Evolutionary conservation across 225 moss, liverwort and hornwort genomes (phyloP), one percentile per base, ranked within the genome.

Genomic region (Polytrichum formosum): DNA sequence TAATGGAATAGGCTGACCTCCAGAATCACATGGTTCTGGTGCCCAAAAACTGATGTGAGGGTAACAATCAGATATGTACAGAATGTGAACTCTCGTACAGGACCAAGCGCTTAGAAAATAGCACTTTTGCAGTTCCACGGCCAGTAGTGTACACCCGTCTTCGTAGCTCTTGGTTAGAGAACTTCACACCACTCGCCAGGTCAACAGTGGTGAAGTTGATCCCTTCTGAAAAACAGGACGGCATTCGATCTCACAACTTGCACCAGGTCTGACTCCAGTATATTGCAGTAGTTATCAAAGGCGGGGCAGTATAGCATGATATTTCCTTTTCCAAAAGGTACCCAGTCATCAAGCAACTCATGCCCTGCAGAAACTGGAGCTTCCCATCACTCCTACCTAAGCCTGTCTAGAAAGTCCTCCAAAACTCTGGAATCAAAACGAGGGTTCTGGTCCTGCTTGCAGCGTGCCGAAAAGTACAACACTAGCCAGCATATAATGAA

Each of bases 401-500:
- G 26, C 72, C 69, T 83, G 72, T 87, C 74, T 26, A 87, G 66
- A 76, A 83, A 83, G 67, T 74, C 83, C 63, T 87, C 87, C 72
- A 87, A 76, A 26, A 76, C 68, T 69, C 83, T 69, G 18, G 75
- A 67, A 74, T 63, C 69, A 61, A 87, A 83, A 35, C 74, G 83
- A 68, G 87, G 83, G 27, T 87, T 73, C 28, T 65, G 78, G 30
- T 83, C 87, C 68, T 76, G 87, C 76, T 78, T 87, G 76, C 74
- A 87, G 5, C 87, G 87, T 61, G 83, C 80, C 66, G 87, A 87
- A 80, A 87, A 72, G 71, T 87, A 87, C 0, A 87, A 61, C 63
- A 87, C 80, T 69, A 87, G 72, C 87, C 87, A 87, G 72, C 87
- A 83, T n/a, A 83, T 31, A 64, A 81, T 72, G 71, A 87, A 87